Evolutionary conservation across 371 early-diverging fungal genomes (phyloP).

Genomic region (Mortierella sp.): DNA sequence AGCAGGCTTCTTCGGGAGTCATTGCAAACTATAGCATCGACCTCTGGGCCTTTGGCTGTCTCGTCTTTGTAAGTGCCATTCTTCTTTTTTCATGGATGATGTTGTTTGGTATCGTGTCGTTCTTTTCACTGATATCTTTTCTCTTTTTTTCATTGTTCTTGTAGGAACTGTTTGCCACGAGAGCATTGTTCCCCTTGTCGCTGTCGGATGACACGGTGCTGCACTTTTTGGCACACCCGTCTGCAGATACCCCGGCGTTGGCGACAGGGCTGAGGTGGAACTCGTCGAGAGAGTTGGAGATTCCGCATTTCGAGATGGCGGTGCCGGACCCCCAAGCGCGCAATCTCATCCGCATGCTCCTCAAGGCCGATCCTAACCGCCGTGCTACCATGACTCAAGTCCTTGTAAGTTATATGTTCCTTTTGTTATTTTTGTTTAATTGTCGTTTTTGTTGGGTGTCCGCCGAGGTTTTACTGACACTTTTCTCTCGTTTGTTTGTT

Average conservation of each 20-base stretch:
- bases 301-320: conserved; percentile 44
- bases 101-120: neutral
- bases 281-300: conserved; percentile 24
- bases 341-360: conserved; percentile 35
- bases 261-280: conserved; percentile 46
- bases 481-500: neutral
- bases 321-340: conserved; percentile 40
- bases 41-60: conserved; percentile 56
- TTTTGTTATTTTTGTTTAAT: neutral
- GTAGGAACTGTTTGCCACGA: conserved; percentile 51
- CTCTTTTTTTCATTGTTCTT: neutral
- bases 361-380: conserved; percentile 40
- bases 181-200: conserved; percentile 46
- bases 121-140: neutral
- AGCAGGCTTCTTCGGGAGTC: conserved; percentile 36
- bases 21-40: conserved; percentile 51
- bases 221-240: conserved; percentile 54
- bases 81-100: too few relatives aligned
- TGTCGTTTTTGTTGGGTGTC: too few relatives aligned
- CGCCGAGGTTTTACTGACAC: too few relatives aligned
- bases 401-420: conserved; percentile 19
- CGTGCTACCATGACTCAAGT: conserved; percentile 44
- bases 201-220: conserved; percentile 54
- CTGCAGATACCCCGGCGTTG: conserved; percentile 33
- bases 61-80: conserved; percentile 50